phyloP scores from a whole-genome alignment of 208 protist genomes.

The Novymonas esmeraldas region DNA sequence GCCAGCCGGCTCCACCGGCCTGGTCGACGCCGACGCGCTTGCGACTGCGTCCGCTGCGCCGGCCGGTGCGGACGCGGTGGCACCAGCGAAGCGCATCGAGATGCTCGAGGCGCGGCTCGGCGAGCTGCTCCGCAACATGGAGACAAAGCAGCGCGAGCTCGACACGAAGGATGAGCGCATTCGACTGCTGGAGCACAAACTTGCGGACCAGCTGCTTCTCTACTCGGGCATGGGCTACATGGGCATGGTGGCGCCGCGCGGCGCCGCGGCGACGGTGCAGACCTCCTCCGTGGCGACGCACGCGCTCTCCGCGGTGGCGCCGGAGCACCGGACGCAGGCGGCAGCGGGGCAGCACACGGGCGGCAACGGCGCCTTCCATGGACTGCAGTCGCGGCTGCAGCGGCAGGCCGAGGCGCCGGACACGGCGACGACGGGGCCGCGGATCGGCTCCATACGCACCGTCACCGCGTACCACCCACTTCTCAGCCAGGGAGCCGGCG shows the following conservation, averaged over 20 bases:
- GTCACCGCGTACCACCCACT: background rate
- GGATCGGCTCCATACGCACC: conserved; percentile 7
- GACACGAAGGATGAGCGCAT: conserved; percentile 72
- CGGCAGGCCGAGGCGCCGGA: conserved; percentile 21
- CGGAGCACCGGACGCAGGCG: background rate
- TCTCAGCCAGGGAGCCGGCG: background rate
- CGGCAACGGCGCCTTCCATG: background rate
- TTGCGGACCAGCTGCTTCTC: conserved; percentile 68
- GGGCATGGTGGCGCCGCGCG: background rate
- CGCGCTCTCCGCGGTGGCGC: background rate
- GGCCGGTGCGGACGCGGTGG: conserved; percentile 10
- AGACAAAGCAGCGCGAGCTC: conserved; percentile 46
- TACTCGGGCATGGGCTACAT: conserved; percentile 18
- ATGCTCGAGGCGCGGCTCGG: conserved; percentile 51
- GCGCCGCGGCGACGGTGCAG: background rate
- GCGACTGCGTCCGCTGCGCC: conserved; percentile 1
- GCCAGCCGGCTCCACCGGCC: background rate
- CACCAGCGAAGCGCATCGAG: conserved; percentile 18
- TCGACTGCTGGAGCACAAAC: conserved; percentile 77
- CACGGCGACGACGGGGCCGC: background rate
- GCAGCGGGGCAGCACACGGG: background rate
- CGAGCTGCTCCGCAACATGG: conserved; percentile 41
- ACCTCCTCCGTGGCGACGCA: background rate
- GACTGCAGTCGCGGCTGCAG: background rate
- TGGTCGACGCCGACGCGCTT: background rate